These are phyloP conservation scores for Kitagawia praeruptora DNA, from an alignment of 129 eudicot species.

Conservation along the genomic window DNA sequence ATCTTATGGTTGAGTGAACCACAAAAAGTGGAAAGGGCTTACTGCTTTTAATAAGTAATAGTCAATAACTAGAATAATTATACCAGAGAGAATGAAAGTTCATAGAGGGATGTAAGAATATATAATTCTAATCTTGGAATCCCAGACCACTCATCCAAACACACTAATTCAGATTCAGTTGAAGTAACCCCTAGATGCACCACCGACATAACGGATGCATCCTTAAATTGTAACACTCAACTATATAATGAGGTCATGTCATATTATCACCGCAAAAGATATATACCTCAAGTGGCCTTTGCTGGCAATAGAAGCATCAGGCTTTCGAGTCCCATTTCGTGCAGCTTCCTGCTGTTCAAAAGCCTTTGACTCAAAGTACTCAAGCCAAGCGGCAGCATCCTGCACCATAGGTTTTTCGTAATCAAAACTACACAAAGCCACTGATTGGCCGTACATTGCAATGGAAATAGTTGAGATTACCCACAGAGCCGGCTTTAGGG, in stretches of 20 bases:
- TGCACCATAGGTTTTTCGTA: conserved; percentile 24
- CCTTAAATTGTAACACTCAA: background rate
- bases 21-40: background rate
- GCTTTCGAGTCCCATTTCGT: conserved; percentile 89
- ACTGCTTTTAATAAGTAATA: background rate
- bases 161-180: background rate
- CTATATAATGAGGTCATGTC: background rate
- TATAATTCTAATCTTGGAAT: background rate
- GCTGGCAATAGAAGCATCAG: conserved; percentile 99
- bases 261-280: background rate
- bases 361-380: conserved; percentile 99
- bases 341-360: conserved; percentile 99
- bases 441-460: background rate
- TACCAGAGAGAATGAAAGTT: background rate
- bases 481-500: too few relatives aligned
- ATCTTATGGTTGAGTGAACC: background rate
- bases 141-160: background rate
- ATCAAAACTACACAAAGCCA: background rate
- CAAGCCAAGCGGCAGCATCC: conserved; percentile 99
- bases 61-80: background rate
- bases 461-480: background rate
- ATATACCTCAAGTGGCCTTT: conserved; percentile 96
- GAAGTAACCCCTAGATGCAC: background rate
- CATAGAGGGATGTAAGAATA: background rate
- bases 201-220: background rate